Percentiles rank a stretch among this genome's conserved stretches.
These are phyloP conservation scores for Fusarium miscanthi DNA, from an alignment of 2,329 filamentous ascomycete species.

Conservation along the genomic window DNA sequence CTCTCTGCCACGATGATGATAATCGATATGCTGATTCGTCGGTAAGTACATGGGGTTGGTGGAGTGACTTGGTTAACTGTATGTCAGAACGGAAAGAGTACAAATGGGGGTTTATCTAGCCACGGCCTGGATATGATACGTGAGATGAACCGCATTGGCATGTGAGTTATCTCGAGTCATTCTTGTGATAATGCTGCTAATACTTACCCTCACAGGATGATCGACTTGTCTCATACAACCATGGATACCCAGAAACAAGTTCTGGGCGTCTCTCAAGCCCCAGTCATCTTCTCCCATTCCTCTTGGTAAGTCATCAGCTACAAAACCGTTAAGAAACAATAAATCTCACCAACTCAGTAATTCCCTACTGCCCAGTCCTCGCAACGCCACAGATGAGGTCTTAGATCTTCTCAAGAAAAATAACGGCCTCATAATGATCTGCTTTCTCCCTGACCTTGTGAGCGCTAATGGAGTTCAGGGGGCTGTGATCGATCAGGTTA, in stretches of 20 bases:
- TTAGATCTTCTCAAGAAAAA: neutral
- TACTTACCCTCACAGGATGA: neutral
- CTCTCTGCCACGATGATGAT: neutral
- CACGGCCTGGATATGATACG: neutral
- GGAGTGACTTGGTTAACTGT: neutral
- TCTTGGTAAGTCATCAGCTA: neutral
- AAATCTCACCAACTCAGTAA: neutral
- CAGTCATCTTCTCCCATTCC: neutral
- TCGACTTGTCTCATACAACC: neutral
- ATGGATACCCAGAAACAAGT: neutral
- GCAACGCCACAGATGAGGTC: neutral
- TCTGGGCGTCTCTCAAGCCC: neutral
- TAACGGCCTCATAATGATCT: neutral
- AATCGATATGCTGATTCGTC: neutral
- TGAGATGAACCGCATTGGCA: neutral
- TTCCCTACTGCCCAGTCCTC: neutral
- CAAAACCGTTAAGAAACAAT: accelerated
- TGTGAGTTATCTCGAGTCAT: neutral
- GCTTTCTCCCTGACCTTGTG: neutral
- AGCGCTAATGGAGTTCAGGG: neutral
- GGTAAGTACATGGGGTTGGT: neutral
- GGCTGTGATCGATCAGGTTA: neutral
- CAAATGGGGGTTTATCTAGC: neutral
- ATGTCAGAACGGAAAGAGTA: neutral
- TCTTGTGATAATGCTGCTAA: neutral